These are phyloP conservation scores for Pontederia paniculata DNA, from an alignment of 176 grass and related monocot species.

Conservation along the genomic window DNA sequence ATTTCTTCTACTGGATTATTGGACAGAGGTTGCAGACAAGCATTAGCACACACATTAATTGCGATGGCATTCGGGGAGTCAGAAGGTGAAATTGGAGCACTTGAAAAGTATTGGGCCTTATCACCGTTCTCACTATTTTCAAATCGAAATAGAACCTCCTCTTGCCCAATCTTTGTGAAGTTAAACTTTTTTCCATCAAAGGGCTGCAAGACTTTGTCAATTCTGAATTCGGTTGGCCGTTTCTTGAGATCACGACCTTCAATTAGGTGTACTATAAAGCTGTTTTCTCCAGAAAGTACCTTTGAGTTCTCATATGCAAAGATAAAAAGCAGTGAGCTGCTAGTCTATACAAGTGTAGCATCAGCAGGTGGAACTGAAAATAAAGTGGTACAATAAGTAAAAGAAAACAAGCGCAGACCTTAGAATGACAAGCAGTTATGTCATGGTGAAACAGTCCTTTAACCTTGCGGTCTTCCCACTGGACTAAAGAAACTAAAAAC, in stretches of 20 bases:
- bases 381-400: neutral
- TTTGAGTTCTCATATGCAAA: neutral
- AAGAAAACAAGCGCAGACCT: conserved; percentile 27
- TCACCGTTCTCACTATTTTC: conserved; percentile 23
- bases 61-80: conserved; percentile 40
- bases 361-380: neutral
- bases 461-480: conserved; percentile 54
- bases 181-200: conserved; percentile 52
- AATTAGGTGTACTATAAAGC: conserved; percentile 51
- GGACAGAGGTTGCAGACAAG: neutral
- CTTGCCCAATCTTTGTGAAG: conserved; percentile 40
- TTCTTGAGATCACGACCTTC: conserved; percentile 89
- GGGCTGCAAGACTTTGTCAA: conserved; percentile 54
- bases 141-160: conserved; percentile 45
- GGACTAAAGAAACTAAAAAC: neutral
- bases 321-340: neutral
- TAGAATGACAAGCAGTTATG: conserved; percentile 40
- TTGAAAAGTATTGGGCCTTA: conserved; percentile 19
- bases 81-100: conserved; percentile 13
- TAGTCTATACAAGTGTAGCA: neutral
- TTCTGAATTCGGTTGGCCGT: conserved; percentile 69
- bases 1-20: neutral
- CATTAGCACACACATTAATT: conserved; percentile 38
- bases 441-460: conserved; percentile 77
- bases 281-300: conserved; percentile 51